Percentiles rank a stretch among this genome's conserved stretches.
phyloP scores from a whole-genome alignment of 495 filamentous ascomycete genomes.

The Neurospora sublineolata region DNA sequence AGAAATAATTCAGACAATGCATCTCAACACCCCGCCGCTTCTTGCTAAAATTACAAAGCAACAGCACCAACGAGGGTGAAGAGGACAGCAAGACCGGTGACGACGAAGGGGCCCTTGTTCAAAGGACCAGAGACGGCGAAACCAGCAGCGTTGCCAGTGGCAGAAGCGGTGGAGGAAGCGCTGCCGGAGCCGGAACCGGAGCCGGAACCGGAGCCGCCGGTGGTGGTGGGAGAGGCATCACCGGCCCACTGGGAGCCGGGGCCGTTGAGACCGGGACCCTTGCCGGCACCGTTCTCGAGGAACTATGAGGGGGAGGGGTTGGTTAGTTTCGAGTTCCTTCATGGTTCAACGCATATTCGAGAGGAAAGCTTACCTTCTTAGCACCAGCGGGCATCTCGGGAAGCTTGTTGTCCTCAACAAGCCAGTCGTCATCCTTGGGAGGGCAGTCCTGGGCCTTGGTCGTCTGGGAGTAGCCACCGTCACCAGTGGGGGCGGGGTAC shows the following conservation, averaged over 20 bases:
- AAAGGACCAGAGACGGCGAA: conserved; percentile 32
- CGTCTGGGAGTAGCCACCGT: conserved; percentile 65
- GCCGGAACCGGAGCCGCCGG: conserved; percentile 29
- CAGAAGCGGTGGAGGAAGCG: conserved; percentile 29
- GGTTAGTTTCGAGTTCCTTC: background rate
- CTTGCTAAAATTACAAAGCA: conserved; percentile 35
- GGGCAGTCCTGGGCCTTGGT: conserved; percentile 63
- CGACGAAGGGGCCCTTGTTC: conserved; percentile 41
- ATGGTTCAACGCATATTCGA: background rate
- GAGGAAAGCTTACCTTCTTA: conserved; percentile 17
- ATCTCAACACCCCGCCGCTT: background rate
- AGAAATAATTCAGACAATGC: background rate
- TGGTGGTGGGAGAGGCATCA: conserved; percentile 35
- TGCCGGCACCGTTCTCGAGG: conserved; percentile 64
- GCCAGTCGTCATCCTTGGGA: conserved; percentile 54
- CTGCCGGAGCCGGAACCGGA: conserved; percentile 49
- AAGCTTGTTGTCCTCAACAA: conserved; percentile 51
- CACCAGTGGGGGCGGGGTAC: conserved; percentile 54
- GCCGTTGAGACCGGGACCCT: conserved; percentile 60
- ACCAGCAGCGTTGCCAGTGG: conserved; percentile 22
- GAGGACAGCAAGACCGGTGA: conserved; percentile 43
- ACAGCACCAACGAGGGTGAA: conserved; percentile 58
- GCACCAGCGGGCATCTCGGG: conserved; percentile 69
- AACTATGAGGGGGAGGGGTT: conserved; percentile 31
- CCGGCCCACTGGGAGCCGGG: conserved; percentile 55